Evolutionary conservation across 1,284 basidiomycete genomes (phyloP).

Genomic region (Pseudozyma sp.): DNA sequence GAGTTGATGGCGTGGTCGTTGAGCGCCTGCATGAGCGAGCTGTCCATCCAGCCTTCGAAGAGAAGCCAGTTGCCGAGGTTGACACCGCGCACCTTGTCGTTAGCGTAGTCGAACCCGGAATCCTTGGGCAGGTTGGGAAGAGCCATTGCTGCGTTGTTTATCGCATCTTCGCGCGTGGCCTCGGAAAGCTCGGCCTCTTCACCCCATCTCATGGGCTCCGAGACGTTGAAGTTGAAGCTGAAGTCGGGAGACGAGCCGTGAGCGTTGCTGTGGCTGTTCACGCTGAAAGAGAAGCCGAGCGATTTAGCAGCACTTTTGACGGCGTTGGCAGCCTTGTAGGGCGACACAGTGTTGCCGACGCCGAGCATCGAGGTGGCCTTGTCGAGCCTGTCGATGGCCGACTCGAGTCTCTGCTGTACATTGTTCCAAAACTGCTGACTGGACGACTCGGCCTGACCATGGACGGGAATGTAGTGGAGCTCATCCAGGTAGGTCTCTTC

Average conservation of each 20-base stretch:
- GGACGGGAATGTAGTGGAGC: slow-evolving; percentile 36
- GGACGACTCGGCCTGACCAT: slow-evolving; percentile 15
- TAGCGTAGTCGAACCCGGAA: slow-evolving; percentile 56
- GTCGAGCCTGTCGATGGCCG: slow-evolving; percentile 41
- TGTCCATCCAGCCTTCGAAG: slow-evolving; percentile 64
- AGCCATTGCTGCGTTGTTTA: slow-evolving; percentile 15
- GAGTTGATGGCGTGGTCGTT: slow-evolving; percentile 63
- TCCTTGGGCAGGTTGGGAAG: slow-evolving; percentile 45
- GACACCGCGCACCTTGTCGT: slow-evolving; percentile 62
- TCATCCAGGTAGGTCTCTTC: slow-evolving; percentile 51
- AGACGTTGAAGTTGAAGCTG: slow-evolving; percentile 49
- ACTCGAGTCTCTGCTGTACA: slow-evolving; percentile 43
- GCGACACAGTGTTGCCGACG: slow-evolving; percentile 24
- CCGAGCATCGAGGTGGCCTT: slow-evolving; percentile 33
- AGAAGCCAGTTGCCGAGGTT: slow-evolving; percentile 67
- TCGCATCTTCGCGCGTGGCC: slow-evolving; percentile 19
- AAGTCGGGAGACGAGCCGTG: slow-evolving; percentile 28
- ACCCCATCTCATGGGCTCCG: slow-evolving; percentile 44
- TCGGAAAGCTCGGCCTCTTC: slow-evolving; percentile 43
- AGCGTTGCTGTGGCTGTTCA: slow-evolving; percentile 24
- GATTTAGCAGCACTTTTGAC: slow-evolving; percentile 44
- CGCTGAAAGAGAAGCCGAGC: slow-evolving; percentile 43
- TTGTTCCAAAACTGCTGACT: slow-evolving; percentile 51
- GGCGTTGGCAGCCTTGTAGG: slow-evolving; percentile 29
- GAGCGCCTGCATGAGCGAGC: slow-evolving; percentile 71